A percentile compares a stretch with the other conserved stretches of the same genome.
These are phyloP conservation scores for Fusarium annulatum DNA, from an alignment of 2,329 filamentous ascomycete genomes.

Conservation along the genomic window DNA sequence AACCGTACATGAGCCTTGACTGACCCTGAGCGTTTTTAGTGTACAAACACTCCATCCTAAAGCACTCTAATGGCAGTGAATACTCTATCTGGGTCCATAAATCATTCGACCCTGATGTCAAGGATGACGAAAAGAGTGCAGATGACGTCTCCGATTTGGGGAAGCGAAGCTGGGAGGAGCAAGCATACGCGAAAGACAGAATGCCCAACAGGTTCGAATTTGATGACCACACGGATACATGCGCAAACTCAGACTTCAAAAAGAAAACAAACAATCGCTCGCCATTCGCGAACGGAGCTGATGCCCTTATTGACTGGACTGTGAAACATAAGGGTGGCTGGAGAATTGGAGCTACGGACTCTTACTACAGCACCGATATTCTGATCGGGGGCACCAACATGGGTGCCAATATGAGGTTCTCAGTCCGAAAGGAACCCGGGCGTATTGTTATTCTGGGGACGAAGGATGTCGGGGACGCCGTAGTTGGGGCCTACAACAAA, in stretches of 20 bases:
- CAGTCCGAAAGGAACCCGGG: background rate
- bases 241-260: accelerated
- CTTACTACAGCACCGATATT: background rate
- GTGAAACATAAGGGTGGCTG: background rate
- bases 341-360: background rate
- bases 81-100: background rate
- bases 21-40: background rate
- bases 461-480: background rate
- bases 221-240: accelerated
- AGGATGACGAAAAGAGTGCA: background rate
- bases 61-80: background rate
- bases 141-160: background rate
- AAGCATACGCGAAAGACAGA: background rate
- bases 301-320: background rate
- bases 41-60: background rate
- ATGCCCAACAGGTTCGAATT: background rate
- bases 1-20: too few species aligned
- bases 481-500: accelerated
- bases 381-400: background rate
- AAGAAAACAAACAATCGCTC: background rate
- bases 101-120: background rate
- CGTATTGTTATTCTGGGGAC: background rate
- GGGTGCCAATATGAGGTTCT: background rate
- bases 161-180: background rate
- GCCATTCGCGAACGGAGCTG: background rate